These are phyloP conservation scores for Bjerkandera adusta DNA, from an alignment of 1,284 basidiomycete genomes.

Conservation along the genomic window DNA sequence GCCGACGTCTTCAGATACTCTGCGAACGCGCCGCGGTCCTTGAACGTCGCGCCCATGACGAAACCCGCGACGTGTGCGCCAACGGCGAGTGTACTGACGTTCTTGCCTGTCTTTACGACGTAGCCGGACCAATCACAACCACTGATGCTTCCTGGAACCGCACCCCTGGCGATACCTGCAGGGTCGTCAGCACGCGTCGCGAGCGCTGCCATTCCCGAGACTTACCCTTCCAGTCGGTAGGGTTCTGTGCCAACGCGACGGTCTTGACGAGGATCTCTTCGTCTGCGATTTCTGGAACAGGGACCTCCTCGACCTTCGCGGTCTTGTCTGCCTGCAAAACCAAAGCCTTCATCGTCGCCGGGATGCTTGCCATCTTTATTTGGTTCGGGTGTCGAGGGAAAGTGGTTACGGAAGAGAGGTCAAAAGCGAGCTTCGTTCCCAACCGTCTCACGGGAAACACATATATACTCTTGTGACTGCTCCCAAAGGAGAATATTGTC, in stretches of 20 bases:
- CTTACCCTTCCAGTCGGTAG: conserved; percentile 28
- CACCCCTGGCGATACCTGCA: too few relatives aligned
- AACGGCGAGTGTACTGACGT: conserved; percentile 19
- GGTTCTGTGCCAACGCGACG: conserved; percentile 27
- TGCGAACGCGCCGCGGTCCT: conserved; percentile 34
- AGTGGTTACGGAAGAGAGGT: too few relatives aligned
- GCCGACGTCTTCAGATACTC: conserved; percentile 37
- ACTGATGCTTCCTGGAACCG: conserved; percentile 20
- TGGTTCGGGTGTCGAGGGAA: not conserved
- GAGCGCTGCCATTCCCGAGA: too few relatives aligned
- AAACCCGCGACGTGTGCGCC: conserved; percentile 28
- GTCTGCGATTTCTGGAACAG: conserved; percentile 23
- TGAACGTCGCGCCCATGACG: conserved; percentile 22
- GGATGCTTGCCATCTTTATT: conserved; percentile 2
- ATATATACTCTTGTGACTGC: not conserved
- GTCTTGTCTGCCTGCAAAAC: conserved; percentile 14
- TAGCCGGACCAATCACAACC: conserved; percentile 27
- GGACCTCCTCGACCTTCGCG: conserved; percentile 22
- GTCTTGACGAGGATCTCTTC: conserved; percentile 27
- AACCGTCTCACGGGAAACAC: too few relatives aligned
- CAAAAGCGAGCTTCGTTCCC: too few relatives aligned
- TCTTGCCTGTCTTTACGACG: conserved; percentile 24
- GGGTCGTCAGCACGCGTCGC: too few relatives aligned
- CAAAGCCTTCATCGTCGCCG: conserved; percentile 17
- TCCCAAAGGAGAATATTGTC: conserved; percentile 12